Percentiles rank a stretch among this genome's conserved stretches.
These are phyloP conservation scores for Salix arbutifolia DNA, from an alignment of 345 rosid genomes.

Conservation along the genomic window DNA sequence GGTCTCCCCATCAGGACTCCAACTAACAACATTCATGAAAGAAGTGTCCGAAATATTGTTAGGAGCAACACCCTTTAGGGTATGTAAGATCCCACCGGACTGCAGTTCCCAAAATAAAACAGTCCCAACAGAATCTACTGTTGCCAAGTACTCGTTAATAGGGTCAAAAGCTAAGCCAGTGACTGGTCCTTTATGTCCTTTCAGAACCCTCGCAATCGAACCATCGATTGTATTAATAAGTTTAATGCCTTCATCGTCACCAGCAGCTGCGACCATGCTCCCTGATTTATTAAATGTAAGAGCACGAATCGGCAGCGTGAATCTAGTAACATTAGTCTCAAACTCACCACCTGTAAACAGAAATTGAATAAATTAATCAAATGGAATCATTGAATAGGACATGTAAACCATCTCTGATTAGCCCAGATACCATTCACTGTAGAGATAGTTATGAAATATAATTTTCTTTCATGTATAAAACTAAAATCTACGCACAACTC, in stretches of 20 bases:
- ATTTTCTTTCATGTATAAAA: too few species aligned
- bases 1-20: slow-evolving; percentile 95
- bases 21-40: slow-evolving; percentile 54
- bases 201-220: slow-evolving; percentile 80
- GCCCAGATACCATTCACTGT: too few species aligned
- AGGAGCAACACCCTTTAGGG: slow-evolving; percentile 63
- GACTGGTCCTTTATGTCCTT: slow-evolving; percentile 81
- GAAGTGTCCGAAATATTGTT: slow-evolving; percentile 58
- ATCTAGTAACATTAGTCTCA: slow-evolving; percentile 84
- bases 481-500: too few species aligned
- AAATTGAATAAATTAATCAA: not conserved
- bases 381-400: not conserved
- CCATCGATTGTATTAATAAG: slow-evolving; percentile 91
- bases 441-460: too few species aligned
- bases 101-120: slow-evolving; percentile 86
- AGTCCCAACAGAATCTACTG: slow-evolving; percentile 79
- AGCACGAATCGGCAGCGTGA: slow-evolving; percentile 81
- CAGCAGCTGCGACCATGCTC: slow-evolving; percentile 89
- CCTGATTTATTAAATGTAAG: slow-evolving; percentile 86
- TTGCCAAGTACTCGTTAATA: slow-evolving; percentile 69
- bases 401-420: too few species aligned
- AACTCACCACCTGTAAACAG: slow-evolving; percentile 72
- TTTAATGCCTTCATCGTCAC: slow-evolving; percentile 96
- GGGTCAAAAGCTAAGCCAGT: slow-evolving; percentile 85
- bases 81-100: slow-evolving; percentile 54